phyloP scores from a whole-genome alignment of 352 stramenopile species.

The Halophytophthora batemanensis region DNA sequence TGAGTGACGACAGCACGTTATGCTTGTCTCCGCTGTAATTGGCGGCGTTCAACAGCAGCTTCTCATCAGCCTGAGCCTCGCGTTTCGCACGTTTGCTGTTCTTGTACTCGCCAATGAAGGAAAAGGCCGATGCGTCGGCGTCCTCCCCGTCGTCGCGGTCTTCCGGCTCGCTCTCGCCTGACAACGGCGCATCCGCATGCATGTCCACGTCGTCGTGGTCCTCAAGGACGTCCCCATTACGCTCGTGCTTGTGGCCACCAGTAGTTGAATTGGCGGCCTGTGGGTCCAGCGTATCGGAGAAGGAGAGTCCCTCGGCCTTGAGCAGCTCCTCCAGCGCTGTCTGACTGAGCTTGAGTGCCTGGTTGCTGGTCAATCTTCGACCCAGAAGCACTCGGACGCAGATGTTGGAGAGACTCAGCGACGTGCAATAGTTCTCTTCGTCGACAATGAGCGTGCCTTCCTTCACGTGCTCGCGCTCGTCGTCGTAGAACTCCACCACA shows the following conservation, averaged over 20 bases:
- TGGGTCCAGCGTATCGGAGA: constrained; percentile 54
- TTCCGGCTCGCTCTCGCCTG: constrained; percentile 37
- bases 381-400: constrained; percentile 78
- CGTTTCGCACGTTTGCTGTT: constrained; percentile 31
- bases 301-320: constrained; percentile 64
- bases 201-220: constrained; percentile 14
- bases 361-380: constrained; percentile 70
- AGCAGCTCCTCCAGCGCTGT: constrained; percentile 78
- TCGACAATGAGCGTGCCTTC: constrained; percentile 84
- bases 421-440: constrained; percentile 77
- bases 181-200: constrained; percentile 10
- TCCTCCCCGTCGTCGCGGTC: constrained; percentile 25
- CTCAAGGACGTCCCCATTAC: constrained; percentile 13
- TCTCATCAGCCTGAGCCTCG: constrained; percentile 22
- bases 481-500: constrained; percentile 80
- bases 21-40: constrained; percentile 21
- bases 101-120: constrained; percentile 74
- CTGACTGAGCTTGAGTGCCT: constrained; percentile 84
- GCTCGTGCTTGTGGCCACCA: constrained; percentile 23
- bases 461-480: constrained; percentile 83
- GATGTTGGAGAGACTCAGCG: constrained; percentile 78
- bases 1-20: constrained; percentile 35
- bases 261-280: constrained; percentile 12
- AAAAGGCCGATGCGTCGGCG: constrained; percentile 41
- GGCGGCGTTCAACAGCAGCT: constrained; percentile 20